phyloP scores from a whole-genome alignment of 2,329 filamentous ascomycete species.

The Sordariomycetes sp. region DNA sequence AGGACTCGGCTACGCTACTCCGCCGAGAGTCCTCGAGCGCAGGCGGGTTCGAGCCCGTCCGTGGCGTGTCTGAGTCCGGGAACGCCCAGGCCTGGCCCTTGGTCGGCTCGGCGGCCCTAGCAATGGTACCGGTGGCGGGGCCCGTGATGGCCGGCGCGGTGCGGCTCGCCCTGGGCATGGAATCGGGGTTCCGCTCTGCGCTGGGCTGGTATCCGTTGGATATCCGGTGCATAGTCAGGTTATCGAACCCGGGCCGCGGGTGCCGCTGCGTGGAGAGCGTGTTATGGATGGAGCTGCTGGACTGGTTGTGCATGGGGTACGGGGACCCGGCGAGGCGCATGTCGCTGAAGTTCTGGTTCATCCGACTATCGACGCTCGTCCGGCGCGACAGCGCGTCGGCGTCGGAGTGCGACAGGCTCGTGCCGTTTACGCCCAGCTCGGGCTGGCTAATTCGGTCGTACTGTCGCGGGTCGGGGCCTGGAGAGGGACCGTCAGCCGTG shows the following conservation, averaged over 20 bases:
- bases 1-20: conserved; percentile 64
- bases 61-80: conserved; percentile 55
- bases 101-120: conserved; percentile 59
- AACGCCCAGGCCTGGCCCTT: conserved; percentile 80
- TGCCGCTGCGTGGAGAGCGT: conserved; percentile 55
- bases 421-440: conserved; percentile 9
- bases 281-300: conserved; percentile 61
- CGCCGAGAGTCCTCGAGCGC: conserved; percentile 52
- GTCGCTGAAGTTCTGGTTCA: conserved; percentile 59
- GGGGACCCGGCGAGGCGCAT: conserved; percentile 58
- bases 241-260: conserved; percentile 37
- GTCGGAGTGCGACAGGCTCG: conserved; percentile 20
- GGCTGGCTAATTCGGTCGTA: conserved; percentile 16
- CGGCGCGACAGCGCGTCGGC: conserved; percentile 41
- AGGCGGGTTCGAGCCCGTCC: conserved; percentile 26
- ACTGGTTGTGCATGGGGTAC: conserved; percentile 66
- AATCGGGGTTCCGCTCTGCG: conserved; percentile 42
- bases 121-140: conserved; percentile 50
- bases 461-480: conserved; percentile 22
- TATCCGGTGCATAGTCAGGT: conserved; percentile 41
- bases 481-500: conserved; percentile 20
- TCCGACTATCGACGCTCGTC: conserved; percentile 69
- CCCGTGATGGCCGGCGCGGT: conserved; percentile 68
- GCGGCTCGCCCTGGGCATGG: conserved; percentile 36
- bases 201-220: conserved; percentile 53